Percentiles rank a stretch among this genome's conserved stretches.
phyloP scores from a whole-genome alignment of 805 yeast species.

The Yarrowia sp. region DNA sequence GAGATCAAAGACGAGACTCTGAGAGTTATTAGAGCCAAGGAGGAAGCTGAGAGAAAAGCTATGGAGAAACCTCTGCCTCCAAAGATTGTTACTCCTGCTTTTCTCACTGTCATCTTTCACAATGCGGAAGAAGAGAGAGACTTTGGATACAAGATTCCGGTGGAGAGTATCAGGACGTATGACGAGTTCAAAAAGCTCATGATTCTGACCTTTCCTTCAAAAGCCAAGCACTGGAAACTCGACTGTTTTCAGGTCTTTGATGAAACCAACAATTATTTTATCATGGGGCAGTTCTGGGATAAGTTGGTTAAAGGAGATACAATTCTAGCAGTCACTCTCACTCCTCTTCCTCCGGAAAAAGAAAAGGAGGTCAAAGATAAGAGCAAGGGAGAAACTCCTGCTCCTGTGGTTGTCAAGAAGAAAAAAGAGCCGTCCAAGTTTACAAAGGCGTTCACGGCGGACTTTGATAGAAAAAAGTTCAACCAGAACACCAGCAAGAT shows the following conservation, averaged over 20 bases:
- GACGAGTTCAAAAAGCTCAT: constrained; percentile 7
- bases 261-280: constrained; percentile 16
- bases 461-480: constrained; percentile 11
- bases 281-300: constrained; percentile 24
- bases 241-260: constrained; percentile 22
- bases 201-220: not conserved
- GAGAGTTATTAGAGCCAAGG: not conserved
- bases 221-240: constrained; percentile 15
- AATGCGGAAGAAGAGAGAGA: not conserved
- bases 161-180: constrained; percentile 9
- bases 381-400: not conserved
- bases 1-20: not conserved
- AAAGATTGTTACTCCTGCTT: not conserved
- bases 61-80: not conserved
- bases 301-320: not conserved
- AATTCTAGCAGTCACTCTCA: not conserved
- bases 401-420: not conserved
- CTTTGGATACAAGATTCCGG: constrained; percentile 17
- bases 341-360: constrained; percentile 14
- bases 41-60: not conserved
- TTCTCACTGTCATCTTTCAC: not conserved
- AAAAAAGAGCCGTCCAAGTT: constrained; percentile 14
- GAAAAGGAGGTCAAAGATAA: constrained; percentile 4
- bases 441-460: not conserved
- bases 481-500: constrained; percentile 12